Base-by-base conservation (phyloP, 495 filamentous ascomycete species). In the Talaromyces proteolyticus region DNA sequence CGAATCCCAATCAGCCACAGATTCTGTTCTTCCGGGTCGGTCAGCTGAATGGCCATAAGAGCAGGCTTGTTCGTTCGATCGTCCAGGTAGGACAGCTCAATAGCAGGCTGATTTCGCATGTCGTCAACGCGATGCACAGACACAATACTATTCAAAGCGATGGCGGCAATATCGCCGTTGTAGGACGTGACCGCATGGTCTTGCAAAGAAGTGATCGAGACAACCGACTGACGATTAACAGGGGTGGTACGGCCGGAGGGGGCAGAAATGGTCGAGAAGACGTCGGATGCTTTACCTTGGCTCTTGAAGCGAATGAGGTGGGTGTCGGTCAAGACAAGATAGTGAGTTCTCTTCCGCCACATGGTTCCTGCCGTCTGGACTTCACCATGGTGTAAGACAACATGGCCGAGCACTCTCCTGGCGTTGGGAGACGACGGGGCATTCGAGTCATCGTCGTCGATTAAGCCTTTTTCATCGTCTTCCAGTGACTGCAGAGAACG, bases 301-400 rank as follows among this genome's bases (percentile, higher is more conserved):
- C 67, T 86, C 64, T 89, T 94, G 66, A 90, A 89, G 41, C 89
- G 84, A 51, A 95, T 62, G 36, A 98, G 63, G 63, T 95, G 85
- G 20, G 81, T 81, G 42, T 91, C 84, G 8, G 91, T 96, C 29
- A 96, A 75, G n/a, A 96, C 93, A 24, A 96, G 70, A 55, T 89
- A 96, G 53, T 94, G 89, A 58, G 81, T 87, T 69, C 88, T 91
- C 62, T 88, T 86, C 62, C 88, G 79, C 63, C 96, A 82, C 66
- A 95, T 78, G 39, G 86, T 81, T 22, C 84, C 80, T 26, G 87
- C 88, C 1, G 85, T 85, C 65, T 95, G 89, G 20, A 94, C 77
- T 54, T 89, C 82, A 3, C 89, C 89, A 64, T 86, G 79, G 50
- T 87, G 79, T 14, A 85, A 57, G 25, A 85, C 77, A 20, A 72